Percentiles rank a stretch among this genome's conserved stretches.
Evolutionary conservation across 1,139 yeast genomes (phyloP).

Genomic region (Eremothecium gossypii): DNA sequence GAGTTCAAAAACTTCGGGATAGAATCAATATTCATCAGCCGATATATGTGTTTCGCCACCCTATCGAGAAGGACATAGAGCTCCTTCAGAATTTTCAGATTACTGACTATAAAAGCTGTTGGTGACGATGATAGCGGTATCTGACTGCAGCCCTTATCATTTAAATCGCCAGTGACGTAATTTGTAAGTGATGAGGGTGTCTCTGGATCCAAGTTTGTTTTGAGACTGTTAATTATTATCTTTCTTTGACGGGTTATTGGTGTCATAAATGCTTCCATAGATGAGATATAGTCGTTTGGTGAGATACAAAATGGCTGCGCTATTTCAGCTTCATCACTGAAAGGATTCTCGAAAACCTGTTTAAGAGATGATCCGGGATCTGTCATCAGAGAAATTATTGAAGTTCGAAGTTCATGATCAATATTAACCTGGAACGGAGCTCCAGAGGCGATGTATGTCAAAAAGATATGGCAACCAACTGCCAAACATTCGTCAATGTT

Average conservation of each 20-base stretch:
- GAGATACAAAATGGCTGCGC: not conserved
- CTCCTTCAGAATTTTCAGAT: slow-evolving; percentile 32
- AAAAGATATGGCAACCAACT: slow-evolving; percentile 52
- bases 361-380: slow-evolving; percentile 30
- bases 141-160: not conserved
- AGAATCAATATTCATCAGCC: slow-evolving; percentile 65
- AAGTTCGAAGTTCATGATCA: slow-evolving; percentile 45
- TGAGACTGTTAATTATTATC: too few species aligned
- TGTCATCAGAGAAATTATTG: slow-evolving; percentile 40
- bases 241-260: not conserved
- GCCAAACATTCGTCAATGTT: slow-evolving; percentile 46
- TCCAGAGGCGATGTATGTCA: slow-evolving; percentile 57
- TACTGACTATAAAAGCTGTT: slow-evolving; percentile 9
- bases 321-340: not conserved
- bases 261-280: not conserved
- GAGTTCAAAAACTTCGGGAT: slow-evolving; percentile 57
- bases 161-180: not conserved
- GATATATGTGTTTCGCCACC: slow-evolving; percentile 41
- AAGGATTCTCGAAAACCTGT: not conserved
- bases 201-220: not conserved
- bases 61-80: slow-evolving; percentile 35
- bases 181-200: not conserved
- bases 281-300: not conserved
- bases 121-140: not conserved
- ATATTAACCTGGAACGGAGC: slow-evolving; percentile 69